These are phyloP conservation scores for Botrytis hyacinthi DNA, from an alignment of 2,329 filamentous ascomycete species.

Conservation along the genomic window DNA sequence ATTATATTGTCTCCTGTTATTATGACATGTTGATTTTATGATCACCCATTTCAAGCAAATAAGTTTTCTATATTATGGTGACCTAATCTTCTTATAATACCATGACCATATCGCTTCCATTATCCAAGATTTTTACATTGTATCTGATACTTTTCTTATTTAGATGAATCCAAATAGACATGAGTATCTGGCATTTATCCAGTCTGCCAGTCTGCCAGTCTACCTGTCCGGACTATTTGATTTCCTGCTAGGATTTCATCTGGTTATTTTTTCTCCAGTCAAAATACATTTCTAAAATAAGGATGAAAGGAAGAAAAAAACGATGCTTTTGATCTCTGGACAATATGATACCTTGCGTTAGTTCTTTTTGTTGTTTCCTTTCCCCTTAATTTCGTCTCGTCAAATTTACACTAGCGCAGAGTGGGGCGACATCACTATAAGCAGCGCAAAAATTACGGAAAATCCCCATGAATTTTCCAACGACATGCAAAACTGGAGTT, in stretches of 20 bases:
- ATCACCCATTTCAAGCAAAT: not conserved
- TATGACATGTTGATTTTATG: not conserved
- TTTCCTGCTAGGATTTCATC: not conserved
- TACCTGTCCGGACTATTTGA: not conserved
- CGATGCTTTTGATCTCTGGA: not conserved
- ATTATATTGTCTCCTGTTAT: not conserved
- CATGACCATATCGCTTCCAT: not conserved
- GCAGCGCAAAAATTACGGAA: not conserved
- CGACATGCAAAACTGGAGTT: not conserved
- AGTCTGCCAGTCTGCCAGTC: not conserved
- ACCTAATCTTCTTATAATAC: not conserved
- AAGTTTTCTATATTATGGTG: not conserved
- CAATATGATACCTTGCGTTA: not conserved
- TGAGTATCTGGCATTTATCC: not conserved
- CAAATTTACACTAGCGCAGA: not conserved
- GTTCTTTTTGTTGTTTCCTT: not conserved
- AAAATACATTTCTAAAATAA: too few species aligned
- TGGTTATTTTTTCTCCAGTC: not conserved
- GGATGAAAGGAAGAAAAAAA: too few species aligned
- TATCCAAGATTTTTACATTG: rapidly evolving
- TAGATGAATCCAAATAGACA: not conserved
- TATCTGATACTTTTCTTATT: not conserved
- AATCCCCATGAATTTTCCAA: not conserved
- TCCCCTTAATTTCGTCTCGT: not conserved
- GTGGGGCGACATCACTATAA: not conserved